Percentiles rank a stretch among this genome's conserved stretches.
These are phyloP conservation scores for Kodamaea sagamina DNA, from an alignment of 805 yeast genomes.

Conservation along the genomic window DNA sequence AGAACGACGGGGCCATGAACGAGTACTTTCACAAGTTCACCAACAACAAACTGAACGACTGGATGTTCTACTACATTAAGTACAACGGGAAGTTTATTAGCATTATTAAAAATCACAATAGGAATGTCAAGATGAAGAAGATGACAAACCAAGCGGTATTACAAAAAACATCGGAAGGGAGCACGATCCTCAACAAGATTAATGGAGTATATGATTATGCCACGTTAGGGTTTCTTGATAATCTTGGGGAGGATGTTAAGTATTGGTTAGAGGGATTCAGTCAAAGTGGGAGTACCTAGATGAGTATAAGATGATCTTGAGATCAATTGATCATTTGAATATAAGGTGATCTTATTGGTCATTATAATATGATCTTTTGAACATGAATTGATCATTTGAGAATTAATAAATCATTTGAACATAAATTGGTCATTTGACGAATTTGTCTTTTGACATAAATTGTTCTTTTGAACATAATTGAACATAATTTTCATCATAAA, in stretches of 20 bases:
- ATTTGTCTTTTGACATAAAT: no score
- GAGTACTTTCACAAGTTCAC: constrained; percentile 46
- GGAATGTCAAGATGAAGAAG: constrained; percentile 20
- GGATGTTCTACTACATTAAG: constrained; percentile 44
- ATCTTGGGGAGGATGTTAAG: constrained; percentile 44
- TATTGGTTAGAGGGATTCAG: constrained; percentile 30
- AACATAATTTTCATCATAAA: background rate
- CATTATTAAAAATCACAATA: constrained; percentile 37
- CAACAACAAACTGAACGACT: constrained; percentile 37
- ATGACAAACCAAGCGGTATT: background rate
- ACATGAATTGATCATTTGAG: no score
- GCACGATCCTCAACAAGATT: constrained; percentile 15
- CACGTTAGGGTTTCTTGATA: constrained; percentile 40
- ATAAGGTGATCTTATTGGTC: no score
- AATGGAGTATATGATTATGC: constrained; percentile 33
- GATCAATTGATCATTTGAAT: no score
- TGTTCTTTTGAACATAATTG: no score
- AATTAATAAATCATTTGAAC: no score
- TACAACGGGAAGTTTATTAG: constrained; percentile 32
- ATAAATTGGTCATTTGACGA: no score
- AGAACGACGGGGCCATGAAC: constrained; percentile 17
- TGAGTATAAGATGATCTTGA: no score
- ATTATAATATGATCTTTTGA: no score
- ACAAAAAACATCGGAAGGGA: background rate
- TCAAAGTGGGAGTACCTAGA: constrained; percentile 5